Evolutionary conservation across 176 grass and related monocot species (phyloP).

Genomic region (Puya raimondii): DNA sequence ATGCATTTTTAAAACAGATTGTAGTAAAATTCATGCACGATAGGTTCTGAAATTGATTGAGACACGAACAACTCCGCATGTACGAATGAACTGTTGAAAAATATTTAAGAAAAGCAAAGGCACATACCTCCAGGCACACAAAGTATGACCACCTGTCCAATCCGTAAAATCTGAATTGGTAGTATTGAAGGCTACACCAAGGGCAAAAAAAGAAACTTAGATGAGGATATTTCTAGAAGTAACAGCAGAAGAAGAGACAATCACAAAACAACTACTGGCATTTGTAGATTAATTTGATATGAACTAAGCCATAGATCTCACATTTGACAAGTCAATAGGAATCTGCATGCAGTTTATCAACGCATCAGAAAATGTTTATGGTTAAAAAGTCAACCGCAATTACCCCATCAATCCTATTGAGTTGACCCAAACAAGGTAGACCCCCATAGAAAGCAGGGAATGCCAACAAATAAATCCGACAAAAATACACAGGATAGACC

Average conservation of each 20-base stretch:
- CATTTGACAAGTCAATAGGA: not conserved
- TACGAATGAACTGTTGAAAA: not conserved
- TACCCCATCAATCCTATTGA: not conserved
- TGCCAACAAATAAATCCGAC: too few species aligned
- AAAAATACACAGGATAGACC: too few species aligned
- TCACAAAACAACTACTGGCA: not conserved
- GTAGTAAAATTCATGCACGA: too few species aligned
- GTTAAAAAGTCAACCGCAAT: not conserved
- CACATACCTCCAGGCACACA: constrained; percentile 93
- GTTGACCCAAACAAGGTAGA: too few species aligned
- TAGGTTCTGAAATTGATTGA: not conserved
- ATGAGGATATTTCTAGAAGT: not conserved
- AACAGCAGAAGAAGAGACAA: not conserved
- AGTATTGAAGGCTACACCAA: constrained; percentile 72
- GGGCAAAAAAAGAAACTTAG: not conserved
- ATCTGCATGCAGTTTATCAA: not conserved
- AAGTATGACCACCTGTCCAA: constrained; percentile 82
- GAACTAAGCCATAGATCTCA: not conserved
- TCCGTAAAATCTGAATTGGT: constrained; percentile 84
- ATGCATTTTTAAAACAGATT: too few species aligned
- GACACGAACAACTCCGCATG: not conserved
- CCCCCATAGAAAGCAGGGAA: too few species aligned
- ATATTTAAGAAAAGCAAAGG: constrained; percentile 3
- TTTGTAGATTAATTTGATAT: not conserved
- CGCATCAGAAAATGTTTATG: not conserved